Base-by-base conservation (phyloP, 208 protist genomes). In the Wallacemonas rigidus region DNA sequence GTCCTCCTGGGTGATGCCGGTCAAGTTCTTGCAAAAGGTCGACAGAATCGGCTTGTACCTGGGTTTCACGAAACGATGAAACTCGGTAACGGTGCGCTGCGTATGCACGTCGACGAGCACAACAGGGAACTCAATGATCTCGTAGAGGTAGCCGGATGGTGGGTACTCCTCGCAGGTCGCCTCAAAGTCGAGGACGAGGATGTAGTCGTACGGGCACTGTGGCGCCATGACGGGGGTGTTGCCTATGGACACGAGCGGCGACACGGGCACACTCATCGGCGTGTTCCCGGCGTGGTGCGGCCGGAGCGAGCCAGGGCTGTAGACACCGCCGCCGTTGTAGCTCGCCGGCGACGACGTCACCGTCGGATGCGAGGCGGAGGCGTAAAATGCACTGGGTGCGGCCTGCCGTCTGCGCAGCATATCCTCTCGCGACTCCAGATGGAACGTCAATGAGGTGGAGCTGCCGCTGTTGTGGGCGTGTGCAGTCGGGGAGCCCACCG, bases 121-220 rank as follows among this genome's bases (percentile, higher is more conserved):
- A 11, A 96, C 91, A 35, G 98, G 95, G 69, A 98, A 98, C 80
- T 99, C 97, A 72, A 99, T 98, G 72, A 99, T 98, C 82, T 99
- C 98, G 71, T 98, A 85, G 58, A 89, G 76, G 75, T 93, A 93
- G 55, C 79, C 79, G 39, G 86, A 80, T 36, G 85, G 81, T 2
- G 81, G 72, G 65, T 79, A 61, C 79, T 95, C 85, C 58, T 98
- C 92, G 69, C 94, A 98, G 14, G 94, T 97, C 5, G 92, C 92
- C 80, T 98, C 94, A 74, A 98, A 98, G 76, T 98, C 94, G 26
- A 98, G 67, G 15, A 98, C 88, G 6, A 95, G 72, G 80, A 98
- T 67, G 87, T 98, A 92, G 79, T 98, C 86, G 76, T 89, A 97
- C 44, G 89, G 88, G 67, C 90, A 95, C 38, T 63, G 48, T 15